These are phyloP conservation scores for Panicum miliaceum DNA, from an alignment of 176 grass and related monocot species.

Conservation along the genomic window DNA sequence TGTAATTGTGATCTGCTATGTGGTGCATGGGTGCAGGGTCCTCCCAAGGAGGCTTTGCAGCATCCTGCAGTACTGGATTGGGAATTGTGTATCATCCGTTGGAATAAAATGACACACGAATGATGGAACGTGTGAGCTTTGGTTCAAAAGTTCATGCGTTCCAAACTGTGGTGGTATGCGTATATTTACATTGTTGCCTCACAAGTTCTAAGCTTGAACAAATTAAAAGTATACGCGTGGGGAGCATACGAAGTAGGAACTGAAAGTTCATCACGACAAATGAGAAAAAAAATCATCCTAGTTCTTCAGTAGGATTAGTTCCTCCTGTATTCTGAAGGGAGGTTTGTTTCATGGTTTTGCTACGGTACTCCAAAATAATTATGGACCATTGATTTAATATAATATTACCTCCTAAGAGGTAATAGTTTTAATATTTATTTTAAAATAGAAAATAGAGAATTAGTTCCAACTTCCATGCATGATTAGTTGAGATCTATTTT, in stretches of 20 bases:
- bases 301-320: neutral
- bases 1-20: slow-evolving; percentile 20
- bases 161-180: neutral
- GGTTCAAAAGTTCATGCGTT: neutral
- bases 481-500: no score
- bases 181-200: neutral
- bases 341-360: neutral
- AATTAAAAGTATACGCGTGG: neutral
- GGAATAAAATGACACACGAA: slow-evolving; percentile 15
- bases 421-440: no score
- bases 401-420: no score
- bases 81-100: slow-evolving; percentile 8
- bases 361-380: no score
- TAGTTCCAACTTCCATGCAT: no score
- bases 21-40: neutral
- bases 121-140: neutral
- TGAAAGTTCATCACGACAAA: neutral
- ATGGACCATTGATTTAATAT: no score
- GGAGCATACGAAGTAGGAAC: neutral
- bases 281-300: no score
- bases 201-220: neutral
- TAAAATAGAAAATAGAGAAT: no score
- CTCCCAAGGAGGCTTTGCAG: slow-evolving; percentile 44
- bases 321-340: neutral
- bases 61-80: slow-evolving; percentile 18